Evolutionary conservation across 257 asterid species (phyloP), one percentile per base, ranked within the genome.

Genomic region (Striga asiatica): DNA sequence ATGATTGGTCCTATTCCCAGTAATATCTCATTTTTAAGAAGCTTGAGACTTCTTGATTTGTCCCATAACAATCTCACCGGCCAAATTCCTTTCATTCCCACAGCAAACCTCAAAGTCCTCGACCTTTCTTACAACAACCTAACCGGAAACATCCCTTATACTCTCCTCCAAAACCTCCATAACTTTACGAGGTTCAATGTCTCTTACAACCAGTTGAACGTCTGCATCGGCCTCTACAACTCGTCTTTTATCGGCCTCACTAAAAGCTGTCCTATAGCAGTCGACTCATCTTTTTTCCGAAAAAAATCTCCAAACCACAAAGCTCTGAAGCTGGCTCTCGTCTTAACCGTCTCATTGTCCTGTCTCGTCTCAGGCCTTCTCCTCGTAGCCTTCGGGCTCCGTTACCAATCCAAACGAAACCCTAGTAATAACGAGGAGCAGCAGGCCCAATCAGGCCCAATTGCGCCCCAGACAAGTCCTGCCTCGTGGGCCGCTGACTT

Each of bases 401-500:
- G 95, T 48, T 77, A 77, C 43, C 79, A 72, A 62, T 63, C 53
- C 46, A 87, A 87, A 56, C 81, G 74, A 60, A 66, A 61, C 28
- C 66, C 82, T 31, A 50, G 61, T 51, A 73, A 70, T n/a, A n/a
- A n/a, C n/a, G n/a, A n/a, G 54, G 94, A 87, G 62, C 92, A 83
- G 45, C 92, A 66, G 48, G 60, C 50, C n/a, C 67, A 83, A 52
- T 87, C 96, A 0, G 92, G 94, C 0, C 89, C 94, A 25, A 79
- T 83, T 41, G 78, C 96, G 0, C 81, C 78, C 66, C 88, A 81
- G 56, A 74, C 96, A 0, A 94, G 83, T 69, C 81, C 94, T 0
- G 79, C 92, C 22, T 81, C 84, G 60, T 87, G 94, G 96, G 85
- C 76, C 8, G 89, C 94, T 11, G 96, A 87, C 71, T 83, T 83